phyloP scores from a whole-genome alignment of 495 filamentous ascomycete species.

The Bacidia gigantensis region DNA sequence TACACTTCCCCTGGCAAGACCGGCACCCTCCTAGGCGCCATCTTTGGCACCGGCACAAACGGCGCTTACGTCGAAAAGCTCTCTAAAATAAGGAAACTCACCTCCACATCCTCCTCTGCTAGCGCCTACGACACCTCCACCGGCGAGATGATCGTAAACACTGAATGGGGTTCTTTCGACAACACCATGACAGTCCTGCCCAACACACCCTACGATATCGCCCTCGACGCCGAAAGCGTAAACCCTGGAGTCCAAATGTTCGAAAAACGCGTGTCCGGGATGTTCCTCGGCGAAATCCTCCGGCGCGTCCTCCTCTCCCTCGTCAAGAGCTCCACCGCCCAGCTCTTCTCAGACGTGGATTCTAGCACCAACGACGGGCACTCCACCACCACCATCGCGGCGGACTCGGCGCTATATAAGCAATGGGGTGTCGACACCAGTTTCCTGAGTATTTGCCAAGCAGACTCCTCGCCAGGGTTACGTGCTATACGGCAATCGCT shows the following conservation, averaged over 20 bases:
- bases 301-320: slow-evolving; percentile 59
- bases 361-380: slow-evolving; percentile 48
- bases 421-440: slow-evolving; percentile 86
- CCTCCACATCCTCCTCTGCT: slow-evolving; percentile 20
- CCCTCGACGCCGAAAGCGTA: slow-evolving; percentile 62
- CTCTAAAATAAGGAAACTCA: slow-evolving; percentile 34
- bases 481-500: slow-evolving; percentile 59
- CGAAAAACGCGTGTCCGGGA: slow-evolving; percentile 94
- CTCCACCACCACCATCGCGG: slow-evolving; percentile 52
- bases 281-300: slow-evolving; percentile 94
- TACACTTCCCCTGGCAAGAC: slow-evolving; percentile 87
- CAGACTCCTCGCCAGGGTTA: slow-evolving; percentile 52
- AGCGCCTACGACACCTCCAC: slow-evolving; percentile 64
- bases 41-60: slow-evolving; percentile 40
- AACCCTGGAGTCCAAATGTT: slow-evolving; percentile 98
- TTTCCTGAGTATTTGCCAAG: slow-evolving; percentile 67
- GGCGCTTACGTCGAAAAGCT: slow-evolving; percentile 35
- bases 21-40: slow-evolving; percentile 76
- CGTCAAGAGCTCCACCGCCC: slow-evolving; percentile 42
- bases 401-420: slow-evolving; percentile 51
- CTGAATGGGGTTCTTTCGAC: slow-evolving; percentile 97
- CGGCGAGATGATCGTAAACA: slow-evolving; percentile 94
- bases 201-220: slow-evolving; percentile 67
- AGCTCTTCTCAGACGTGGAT: slow-evolving; percentile 56
- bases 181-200: slow-evolving; percentile 80